phyloP scores from a whole-genome alignment of 2,329 filamentous ascomycete genomes.

The Coniella lustricola region DNA sequence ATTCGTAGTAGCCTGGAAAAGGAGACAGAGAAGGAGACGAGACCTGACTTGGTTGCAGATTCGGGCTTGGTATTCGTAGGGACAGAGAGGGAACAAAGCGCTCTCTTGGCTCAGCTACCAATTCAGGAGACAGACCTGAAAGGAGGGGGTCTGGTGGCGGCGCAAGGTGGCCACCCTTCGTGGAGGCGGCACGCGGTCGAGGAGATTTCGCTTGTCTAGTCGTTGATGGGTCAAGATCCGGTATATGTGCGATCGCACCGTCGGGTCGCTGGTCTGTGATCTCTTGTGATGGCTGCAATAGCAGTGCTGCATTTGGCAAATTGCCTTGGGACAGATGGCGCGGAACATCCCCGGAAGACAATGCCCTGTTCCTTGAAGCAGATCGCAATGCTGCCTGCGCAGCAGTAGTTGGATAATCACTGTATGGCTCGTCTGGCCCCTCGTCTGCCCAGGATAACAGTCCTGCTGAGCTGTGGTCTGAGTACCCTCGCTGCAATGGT shows the following conservation, averaged over 20 bases:
- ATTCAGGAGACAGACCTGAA: constrained; percentile 15
- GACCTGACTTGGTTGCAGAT: constrained; percentile 34
- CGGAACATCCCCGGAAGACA: constrained; percentile 40
- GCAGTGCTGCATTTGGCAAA: background rate
- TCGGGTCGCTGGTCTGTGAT: background rate
- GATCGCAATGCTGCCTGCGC: constrained; percentile 6
- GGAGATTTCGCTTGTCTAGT: constrained; percentile 19
- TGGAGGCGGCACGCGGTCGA: constrained; percentile 19
- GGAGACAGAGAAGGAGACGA: constrained; percentile 49
- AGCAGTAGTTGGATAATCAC: constrained; percentile 8
- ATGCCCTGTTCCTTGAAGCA: constrained; percentile 32
- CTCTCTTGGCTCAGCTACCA: constrained; percentile 12
- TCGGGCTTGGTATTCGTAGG: constrained; percentile 41
- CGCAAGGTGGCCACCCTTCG: constrained; percentile 26
- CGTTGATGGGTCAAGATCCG: background rate
- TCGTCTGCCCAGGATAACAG: constrained; percentile 7
- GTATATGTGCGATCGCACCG: background rate
- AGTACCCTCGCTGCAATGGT: constrained; percentile 63
- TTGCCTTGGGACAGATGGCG: constrained; percentile 22
- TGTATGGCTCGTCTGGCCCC: constrained; percentile 1
- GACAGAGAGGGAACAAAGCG: constrained; percentile 16
- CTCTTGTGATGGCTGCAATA: background rate
- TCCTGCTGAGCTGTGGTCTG: constrained; percentile 44
- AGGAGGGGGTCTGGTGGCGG: constrained; percentile 21
- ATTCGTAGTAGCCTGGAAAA: constrained; percentile 64